Conservation (phyloP, 768 basidiomycete species). For the Tephrocybe sp. region DNA sequence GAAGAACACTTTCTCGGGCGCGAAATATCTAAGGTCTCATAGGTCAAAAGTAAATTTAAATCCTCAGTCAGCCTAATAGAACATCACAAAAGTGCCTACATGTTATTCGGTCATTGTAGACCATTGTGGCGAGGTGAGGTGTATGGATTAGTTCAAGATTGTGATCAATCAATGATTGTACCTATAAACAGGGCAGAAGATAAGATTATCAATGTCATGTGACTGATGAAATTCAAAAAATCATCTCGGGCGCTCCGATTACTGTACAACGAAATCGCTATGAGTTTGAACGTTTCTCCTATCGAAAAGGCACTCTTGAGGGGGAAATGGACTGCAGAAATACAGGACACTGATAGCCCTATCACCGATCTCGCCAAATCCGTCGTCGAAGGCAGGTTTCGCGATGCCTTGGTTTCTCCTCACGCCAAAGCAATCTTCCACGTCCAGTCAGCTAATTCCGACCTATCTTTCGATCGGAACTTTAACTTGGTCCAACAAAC, state of each 20-base stretch:
- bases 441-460: conserved; percentile 25
- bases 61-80: conserved; percentile 5
- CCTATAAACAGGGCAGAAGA: background rate
- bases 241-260: background rate
- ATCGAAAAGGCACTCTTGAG: conserved; percentile 61
- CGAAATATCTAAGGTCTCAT: too few species aligned
- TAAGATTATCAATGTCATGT: conserved; percentile 10
- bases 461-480: conserved; percentile 35
- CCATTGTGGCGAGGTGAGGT: conserved; percentile 5
- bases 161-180: conserved; percentile 1
- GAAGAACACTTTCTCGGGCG: too few species aligned
- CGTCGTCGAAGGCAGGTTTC: conserved; percentile 62
- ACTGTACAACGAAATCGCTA: conserved; percentile 9
- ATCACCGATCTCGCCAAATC: conserved; percentile 46
- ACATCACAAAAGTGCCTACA: background rate
- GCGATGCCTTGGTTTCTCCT: conserved; percentile 46
- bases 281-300: conserved; percentile 23
- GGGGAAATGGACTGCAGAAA: conserved; percentile 40
- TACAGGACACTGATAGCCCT: conserved; percentile 21
- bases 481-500: conserved; percentile 26
- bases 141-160: background rate
- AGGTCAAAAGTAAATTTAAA: too few species aligned
- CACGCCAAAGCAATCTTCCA: conserved; percentile 41
- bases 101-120: background rate
- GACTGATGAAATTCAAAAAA: conserved; percentile 9